Evolutionary conservation across 116 monocot species (phyloP).

Genomic region (Iris pallida): DNA sequence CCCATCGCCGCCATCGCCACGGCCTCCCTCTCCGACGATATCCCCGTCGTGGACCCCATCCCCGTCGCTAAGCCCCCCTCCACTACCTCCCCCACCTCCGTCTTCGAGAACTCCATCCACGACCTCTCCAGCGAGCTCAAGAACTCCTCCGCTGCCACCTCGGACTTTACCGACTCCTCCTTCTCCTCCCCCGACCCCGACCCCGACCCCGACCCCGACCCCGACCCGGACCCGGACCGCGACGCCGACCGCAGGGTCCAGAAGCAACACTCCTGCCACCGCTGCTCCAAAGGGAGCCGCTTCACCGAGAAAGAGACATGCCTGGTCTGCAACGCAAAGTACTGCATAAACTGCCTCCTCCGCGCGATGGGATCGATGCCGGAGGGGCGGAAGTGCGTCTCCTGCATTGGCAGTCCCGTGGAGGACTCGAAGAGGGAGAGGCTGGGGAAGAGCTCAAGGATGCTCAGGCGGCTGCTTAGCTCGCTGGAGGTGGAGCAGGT

Average conservation of each 20-base stretch:
- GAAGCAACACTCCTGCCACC: conserved; percentile 48
- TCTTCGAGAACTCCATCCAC: conserved; percentile 50
- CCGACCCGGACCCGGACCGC: conserved; percentile 4
- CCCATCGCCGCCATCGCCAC: conserved; percentile 38
- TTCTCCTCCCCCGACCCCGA: neutral
- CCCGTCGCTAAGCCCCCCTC: conserved; percentile 54
- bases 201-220: conserved; percentile 4
- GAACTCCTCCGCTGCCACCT: neutral
- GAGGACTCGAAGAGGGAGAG: conserved; percentile 65
- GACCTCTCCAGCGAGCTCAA: conserved; percentile 34
- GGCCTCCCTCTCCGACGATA: conserved; percentile 3
- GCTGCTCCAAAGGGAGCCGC: conserved; percentile 56
- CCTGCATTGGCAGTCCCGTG: conserved; percentile 64
- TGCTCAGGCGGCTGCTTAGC: conserved; percentile 66
- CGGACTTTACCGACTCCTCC: conserved; percentile 11
- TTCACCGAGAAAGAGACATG: conserved; percentile 87
- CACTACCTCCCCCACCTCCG: conserved; percentile 65
- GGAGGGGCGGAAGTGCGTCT: conserved; percentile 83
- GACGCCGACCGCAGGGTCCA: neutral
- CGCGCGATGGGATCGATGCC: conserved; percentile 98
- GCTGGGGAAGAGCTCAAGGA: conserved; percentile 68
- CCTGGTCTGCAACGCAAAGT: conserved; percentile 73
- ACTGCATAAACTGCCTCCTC: conserved; percentile 60
- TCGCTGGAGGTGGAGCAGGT: conserved; percentile 60
- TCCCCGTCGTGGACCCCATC: conserved; percentile 20